These are phyloP conservation scores for Fusarium sp. DNA, from an alignment of 2,329 filamentous ascomycete genomes.

Conservation along the genomic window DNA sequence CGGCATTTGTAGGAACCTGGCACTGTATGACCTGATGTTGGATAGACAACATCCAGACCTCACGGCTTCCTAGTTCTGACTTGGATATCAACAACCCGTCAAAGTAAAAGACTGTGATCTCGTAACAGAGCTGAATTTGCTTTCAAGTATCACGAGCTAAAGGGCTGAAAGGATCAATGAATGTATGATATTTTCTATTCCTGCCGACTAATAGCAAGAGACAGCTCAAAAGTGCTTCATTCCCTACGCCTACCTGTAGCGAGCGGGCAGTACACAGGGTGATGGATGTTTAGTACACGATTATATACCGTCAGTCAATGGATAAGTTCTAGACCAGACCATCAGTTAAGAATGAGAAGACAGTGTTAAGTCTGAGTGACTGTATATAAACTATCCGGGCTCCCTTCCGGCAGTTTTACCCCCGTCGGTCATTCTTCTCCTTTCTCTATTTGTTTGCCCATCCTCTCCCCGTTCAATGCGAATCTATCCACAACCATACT, in stretches of 20 bases:
- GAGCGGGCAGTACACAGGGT: not conserved
- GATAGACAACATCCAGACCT: not conserved
- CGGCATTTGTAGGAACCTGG: not conserved
- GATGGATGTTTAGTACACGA: not conserved
- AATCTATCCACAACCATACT: conserved; percentile 53
- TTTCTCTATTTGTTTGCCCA: no score
- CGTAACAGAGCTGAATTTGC: not conserved
- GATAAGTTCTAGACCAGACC: not conserved
- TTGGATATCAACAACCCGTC: not conserved
- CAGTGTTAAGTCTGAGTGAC: not conserved
- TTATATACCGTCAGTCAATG: not conserved
- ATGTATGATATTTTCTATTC: not conserved
- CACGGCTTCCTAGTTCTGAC: not conserved
- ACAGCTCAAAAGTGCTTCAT: not conserved
- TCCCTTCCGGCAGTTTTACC: not conserved
- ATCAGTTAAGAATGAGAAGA: not conserved
- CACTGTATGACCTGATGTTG: not conserved
- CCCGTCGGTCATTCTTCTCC: not conserved
- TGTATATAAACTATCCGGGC: not conserved
- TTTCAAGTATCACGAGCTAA: not conserved
- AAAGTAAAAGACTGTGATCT: not conserved
- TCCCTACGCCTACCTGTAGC: not conserved
- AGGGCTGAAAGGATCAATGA: not conserved
- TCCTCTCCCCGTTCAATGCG: not conserved
- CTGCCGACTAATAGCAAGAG: not conserved